Conservation (phyloP, 164 flowering plant species). For the Warburgia ugandensis region DNA sequence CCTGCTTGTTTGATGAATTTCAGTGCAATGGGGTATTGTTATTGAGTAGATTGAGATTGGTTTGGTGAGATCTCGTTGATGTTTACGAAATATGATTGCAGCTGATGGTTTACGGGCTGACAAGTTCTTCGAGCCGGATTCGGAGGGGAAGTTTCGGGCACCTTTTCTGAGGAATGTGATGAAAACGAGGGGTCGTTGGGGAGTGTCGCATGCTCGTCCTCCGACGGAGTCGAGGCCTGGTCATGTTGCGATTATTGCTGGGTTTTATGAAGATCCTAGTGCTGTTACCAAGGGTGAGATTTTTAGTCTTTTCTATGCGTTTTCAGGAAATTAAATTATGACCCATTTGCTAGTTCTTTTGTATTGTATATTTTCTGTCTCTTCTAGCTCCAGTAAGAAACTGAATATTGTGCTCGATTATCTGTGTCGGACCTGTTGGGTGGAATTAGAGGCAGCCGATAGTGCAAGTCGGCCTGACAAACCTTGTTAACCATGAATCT, state of each 20-base stretch:
- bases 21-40: background rate
- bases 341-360: background rate
- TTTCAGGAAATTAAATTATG: background rate
- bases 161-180: constrained; percentile 86
- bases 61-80: no score
- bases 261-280: constrained; percentile 97
- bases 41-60: no score
- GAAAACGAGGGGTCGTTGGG: constrained; percentile 80
- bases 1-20: constrained; percentile 2
- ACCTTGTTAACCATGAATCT: no score
- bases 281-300: constrained; percentile 84
- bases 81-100: constrained; percentile 28
- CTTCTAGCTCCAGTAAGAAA: background rate
- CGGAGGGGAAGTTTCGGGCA: constrained; percentile 67
- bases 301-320: background rate
- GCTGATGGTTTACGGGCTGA: constrained; percentile 98
- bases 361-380: no score
- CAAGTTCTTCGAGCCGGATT: constrained; percentile 89
- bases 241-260: constrained; percentile 92
- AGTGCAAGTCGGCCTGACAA: no score
- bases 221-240: constrained; percentile 99
- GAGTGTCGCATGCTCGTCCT: constrained; percentile 98
- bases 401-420: no score
- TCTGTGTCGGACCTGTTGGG: no score
- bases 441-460: no score